A percentile compares a stretch with the other conserved stretches of the same genome.
Evolutionary conservation across 2,329 filamentous ascomycete species (phyloP).

Genomic region (Exophiala viscosa): DNA sequence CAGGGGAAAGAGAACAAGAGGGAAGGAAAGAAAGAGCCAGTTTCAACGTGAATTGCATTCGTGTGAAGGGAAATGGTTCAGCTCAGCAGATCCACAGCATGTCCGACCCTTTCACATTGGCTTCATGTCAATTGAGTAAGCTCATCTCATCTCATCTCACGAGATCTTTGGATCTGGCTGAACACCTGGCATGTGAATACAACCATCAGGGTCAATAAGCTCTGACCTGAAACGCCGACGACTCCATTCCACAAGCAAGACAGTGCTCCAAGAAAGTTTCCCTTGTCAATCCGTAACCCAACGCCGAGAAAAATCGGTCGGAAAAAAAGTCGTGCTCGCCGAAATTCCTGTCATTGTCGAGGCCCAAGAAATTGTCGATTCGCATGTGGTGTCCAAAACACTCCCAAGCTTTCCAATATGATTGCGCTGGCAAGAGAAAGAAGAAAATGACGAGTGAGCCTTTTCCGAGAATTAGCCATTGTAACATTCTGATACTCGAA

Average conservation of each 20-base stretch:
- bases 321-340: not conserved
- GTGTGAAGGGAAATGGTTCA: too few relatives aligned
- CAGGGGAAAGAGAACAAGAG: too few relatives aligned
- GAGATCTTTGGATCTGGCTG: not conserved
- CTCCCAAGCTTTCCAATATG: conserved; percentile 5
- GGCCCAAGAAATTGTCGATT: not conserved
- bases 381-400: conserved; percentile 13
- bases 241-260: conserved; percentile 1
- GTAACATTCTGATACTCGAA: conserved; percentile 5
- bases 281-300: too few relatives aligned
- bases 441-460: not conserved
- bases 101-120: too few relatives aligned
- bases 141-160: not conserved
- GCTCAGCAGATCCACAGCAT: too few relatives aligned
- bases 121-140: too few relatives aligned
- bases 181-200: not conserved
- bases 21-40: too few relatives aligned
- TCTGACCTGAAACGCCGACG: conserved; percentile 7
- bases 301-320: too few relatives aligned
- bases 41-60: too few relatives aligned
- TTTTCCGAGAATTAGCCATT: conserved; percentile 11
- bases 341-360: not conserved
- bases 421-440: not conserved
- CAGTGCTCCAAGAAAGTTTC: not conserved
- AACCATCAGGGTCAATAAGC: not conserved